Evolutionary conservation across 495 filamentous ascomycete species (phyloP).

Genomic region (Aspergillus sparsus): DNA sequence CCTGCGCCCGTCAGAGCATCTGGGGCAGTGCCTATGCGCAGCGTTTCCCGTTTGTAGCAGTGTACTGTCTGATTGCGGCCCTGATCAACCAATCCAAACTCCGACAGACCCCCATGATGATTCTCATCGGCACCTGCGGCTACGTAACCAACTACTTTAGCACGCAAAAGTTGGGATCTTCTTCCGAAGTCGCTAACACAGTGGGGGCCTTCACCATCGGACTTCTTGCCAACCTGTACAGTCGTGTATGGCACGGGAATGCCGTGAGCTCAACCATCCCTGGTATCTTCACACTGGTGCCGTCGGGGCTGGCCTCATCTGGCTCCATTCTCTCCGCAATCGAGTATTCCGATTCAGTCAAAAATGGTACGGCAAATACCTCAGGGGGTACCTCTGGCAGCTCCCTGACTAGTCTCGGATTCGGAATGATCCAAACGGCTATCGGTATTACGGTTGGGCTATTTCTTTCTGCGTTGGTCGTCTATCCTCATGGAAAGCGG

Average conservation of each 20-base stretch:
- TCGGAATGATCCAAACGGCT: slow-evolving; percentile 86
- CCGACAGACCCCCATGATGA: slow-evolving; percentile 86
- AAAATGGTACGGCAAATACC: slow-evolving; percentile 45
- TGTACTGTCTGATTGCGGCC: slow-evolving; percentile 78
- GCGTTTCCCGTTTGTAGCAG: slow-evolving; percentile 64
- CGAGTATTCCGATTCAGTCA: slow-evolving; percentile 74
- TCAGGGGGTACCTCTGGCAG: slow-evolving; percentile 36
- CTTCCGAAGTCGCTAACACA: slow-evolving; percentile 80
- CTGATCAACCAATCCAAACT: slow-evolving; percentile 88
- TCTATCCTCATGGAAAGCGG: slow-evolving; percentile 89
- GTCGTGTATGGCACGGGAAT: slow-evolving; percentile 75
- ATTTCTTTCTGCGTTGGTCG: slow-evolving; percentile 78
- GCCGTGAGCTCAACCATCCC: slow-evolving; percentile 86
- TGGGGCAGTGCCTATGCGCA: slow-evolving; percentile 42
- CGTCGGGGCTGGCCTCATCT: slow-evolving; percentile 79
- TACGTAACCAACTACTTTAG: slow-evolving; percentile 85
- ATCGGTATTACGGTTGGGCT: slow-evolving; percentile 91
- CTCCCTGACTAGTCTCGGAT: slow-evolving; percentile 73
- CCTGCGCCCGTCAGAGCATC: slow-evolving; percentile 61
- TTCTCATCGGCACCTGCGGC: slow-evolving; percentile 76
- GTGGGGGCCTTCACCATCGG: slow-evolving; percentile 87
- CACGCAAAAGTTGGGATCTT: slow-evolving; percentile 65
- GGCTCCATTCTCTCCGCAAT: slow-evolving; percentile 80
- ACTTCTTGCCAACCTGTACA: slow-evolving; percentile 83
- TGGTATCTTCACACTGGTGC: slow-evolving; percentile 92